Base-by-base conservation (phyloP, 208 protist genomes). In the Vickermania ingenoplastis region DNA sequence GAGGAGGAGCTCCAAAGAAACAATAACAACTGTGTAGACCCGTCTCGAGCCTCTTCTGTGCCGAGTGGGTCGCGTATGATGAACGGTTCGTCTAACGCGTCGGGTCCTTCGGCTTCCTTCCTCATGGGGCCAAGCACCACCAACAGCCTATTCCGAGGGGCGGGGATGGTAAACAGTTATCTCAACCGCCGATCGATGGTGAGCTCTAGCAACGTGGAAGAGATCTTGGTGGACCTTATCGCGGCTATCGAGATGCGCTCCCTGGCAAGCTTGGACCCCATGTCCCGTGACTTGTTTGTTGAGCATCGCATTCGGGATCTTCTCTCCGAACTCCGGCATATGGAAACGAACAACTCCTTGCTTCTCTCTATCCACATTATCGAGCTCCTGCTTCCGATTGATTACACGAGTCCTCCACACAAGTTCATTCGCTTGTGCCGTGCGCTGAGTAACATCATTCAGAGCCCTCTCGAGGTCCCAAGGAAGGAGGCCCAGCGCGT, bases 391-490 rank as follows among this genome's bases (percentile, higher is more conserved):
- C 77, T 95, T 14, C 71, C 76, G 13, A 86, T 95, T 31, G 41
- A 72, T 48, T 95, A 91, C 71, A 92, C 89, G 5, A 87, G 78
- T 50, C 79, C 83, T 27, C 64, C 76, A 27, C 71, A 79, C 14
- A 92, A 92, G 72, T 92, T 85, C 62, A 86, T 81, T 14, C 77
- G 86, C 0, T 72, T 95, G 0, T 92, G 85, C 59, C 83, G 89
- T 36, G 88, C 78, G 54, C 79, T 95, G 17, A 76, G 75, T 17
- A 71, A 79, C 26, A 50, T 93, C 3, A 61, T 82, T 28, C 82
- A 92, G 62, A 89, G 77, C 56, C 83, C 81, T 29, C 71, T 86
- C 59, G 79, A 90, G 62, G 56, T 67, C 29, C 76, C 73, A 7
- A 76, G 78, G 11, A 67, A 67, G 7, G 85, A 86, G 61, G 82